Evolutionary conservation across 192 early-diverging fungal species (phyloP).

Genomic region (Umbelopsis sp.): DNA sequence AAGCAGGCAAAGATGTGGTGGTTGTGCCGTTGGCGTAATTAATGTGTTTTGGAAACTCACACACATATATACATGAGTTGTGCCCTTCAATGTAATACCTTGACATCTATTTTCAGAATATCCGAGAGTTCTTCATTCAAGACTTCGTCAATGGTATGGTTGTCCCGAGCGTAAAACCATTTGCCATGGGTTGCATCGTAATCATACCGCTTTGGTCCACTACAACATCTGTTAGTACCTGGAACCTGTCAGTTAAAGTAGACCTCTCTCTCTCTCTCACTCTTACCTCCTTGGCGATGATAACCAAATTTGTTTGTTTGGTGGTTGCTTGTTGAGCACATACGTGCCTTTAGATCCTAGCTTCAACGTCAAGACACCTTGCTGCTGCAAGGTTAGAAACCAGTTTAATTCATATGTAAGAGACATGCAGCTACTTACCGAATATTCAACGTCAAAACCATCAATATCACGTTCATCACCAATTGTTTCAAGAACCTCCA

Average conservation of each 20-base stretch:
- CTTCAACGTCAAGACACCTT: conserved; percentile 87
- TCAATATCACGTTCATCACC: conserved; percentile 68
- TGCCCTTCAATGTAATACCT: conserved; percentile 35
- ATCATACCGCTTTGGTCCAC: conserved; percentile 88
- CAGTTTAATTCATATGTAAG: neutral
- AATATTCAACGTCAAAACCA: conserved; percentile 82
- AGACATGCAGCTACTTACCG: conserved; percentile 47
- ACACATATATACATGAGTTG: too few species aligned
- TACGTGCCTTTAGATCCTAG: conserved; percentile 83
- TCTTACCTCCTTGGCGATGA: conserved; percentile 80
- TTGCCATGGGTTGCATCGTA: conserved; percentile 55
- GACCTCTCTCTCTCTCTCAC: too few species aligned
- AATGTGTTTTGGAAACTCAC: too few species aligned
- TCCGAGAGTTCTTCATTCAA: conserved; percentile 69
- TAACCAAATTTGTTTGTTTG: conserved; percentile 97
- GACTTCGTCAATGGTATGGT: conserved; percentile 66
- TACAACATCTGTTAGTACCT: conserved; percentile 37
- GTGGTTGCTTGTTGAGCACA: conserved; percentile 98
- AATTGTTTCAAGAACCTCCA: conserved; percentile 74
- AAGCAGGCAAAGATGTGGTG: too few species aligned
- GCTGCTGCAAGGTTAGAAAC: conserved; percentile 31
- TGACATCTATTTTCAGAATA: conserved; percentile 43
- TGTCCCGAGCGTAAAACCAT: conserved; percentile 81
- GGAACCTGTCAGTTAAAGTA: too few species aligned
- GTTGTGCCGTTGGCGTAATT: too few species aligned